Base-by-base conservation (phyloP, 306 rosid species). In the Amphicarpaea edgeworthii region DNA sequence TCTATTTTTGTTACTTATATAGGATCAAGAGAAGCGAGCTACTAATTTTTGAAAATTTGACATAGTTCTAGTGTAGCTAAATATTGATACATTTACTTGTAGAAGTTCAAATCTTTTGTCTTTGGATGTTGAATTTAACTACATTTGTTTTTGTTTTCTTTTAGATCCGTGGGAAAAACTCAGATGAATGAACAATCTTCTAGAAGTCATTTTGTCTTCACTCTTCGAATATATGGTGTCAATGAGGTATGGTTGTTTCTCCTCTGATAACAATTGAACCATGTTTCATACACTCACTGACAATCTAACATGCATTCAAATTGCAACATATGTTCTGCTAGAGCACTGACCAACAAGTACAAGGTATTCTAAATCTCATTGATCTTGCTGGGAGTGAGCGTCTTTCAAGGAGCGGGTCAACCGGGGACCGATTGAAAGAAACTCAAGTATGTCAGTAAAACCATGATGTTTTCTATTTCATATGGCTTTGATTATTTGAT, bases 301-400 rank as follows among this genome's bases (percentile, higher is more conserved):
- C 34, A 10, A n/a, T 67, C 38, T 54, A 42, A 82, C 47, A 19
- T 26, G 28, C 24, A 14, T 26, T 61, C 75, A 59, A 37, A 83
- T 51, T 51, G 14, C 65, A 55, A 72, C 51, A 68, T 40, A 32
- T 64, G 37, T 57, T 69, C 26, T 71, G 70, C 38, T 37, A 95
- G 99, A 90, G 93, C 87, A 92, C 97, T 26, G 97, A 92, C 43
- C 99, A 95, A 89, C 90, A 95, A 84, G 97, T 92, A 68, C 96
- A 95, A 89, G 99, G 99, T 26, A 60, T 95, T 66, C 75, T 95
- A 83, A 95, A 95, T 78, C 96, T 95, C 51, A 92, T 95, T 41
- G 99, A 95, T 92, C 99, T 95, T 76, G 98, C 99, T 59, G 99
- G 99, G 24, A 95, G 99, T 38, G 99, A 95, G 82, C 98, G 99